Evolutionary conservation across 768 basidiomycete species (phyloP).

Genomic region (Tylopilus balloui): DNA sequence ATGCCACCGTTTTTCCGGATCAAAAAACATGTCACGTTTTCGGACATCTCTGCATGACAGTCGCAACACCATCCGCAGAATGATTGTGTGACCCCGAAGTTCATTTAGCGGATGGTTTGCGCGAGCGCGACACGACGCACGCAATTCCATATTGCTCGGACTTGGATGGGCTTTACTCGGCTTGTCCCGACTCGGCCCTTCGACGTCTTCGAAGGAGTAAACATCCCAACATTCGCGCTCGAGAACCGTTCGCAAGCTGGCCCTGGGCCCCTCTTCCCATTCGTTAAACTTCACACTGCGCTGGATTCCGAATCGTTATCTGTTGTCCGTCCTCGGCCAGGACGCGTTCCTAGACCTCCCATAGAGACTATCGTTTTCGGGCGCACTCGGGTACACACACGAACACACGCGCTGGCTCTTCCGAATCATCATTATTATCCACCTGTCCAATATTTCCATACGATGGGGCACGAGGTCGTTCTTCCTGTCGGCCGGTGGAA

Average conservation of each 20-base stretch:
- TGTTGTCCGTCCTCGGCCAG: neutral
- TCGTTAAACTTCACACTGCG: neutral
- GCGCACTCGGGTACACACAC: conserved; percentile 7
- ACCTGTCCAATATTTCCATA: neutral
- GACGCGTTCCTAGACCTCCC: conserved; percentile 2
- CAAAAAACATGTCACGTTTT: too few species aligned
- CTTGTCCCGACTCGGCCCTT: neutral
- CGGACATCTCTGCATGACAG: neutral
- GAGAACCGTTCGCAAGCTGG: neutral
- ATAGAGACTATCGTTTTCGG: conserved; percentile 9
- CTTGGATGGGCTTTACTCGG: conserved; percentile 8
- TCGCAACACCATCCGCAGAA: conserved; percentile 1
- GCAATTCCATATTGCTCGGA: conserved; percentile 12
- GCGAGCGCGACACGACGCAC: neutral
- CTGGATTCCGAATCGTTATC: neutral
- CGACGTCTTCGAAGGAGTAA: neutral
- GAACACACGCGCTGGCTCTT: neutral
- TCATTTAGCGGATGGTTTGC: conserved; percentile 11
- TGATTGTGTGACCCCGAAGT: conserved; percentile 3
- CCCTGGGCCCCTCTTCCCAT: neutral
- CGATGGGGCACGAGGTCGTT: conserved; percentile 15
- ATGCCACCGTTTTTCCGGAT: conserved; percentile 1
- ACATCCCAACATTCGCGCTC: neutral
- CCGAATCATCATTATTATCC: conserved; percentile 13
- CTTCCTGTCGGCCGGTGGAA: conserved; percentile 11